phyloP scores from a whole-genome alignment of 2,329 filamentous ascomycete species.

The Aspergillus novofumigatus region DNA sequence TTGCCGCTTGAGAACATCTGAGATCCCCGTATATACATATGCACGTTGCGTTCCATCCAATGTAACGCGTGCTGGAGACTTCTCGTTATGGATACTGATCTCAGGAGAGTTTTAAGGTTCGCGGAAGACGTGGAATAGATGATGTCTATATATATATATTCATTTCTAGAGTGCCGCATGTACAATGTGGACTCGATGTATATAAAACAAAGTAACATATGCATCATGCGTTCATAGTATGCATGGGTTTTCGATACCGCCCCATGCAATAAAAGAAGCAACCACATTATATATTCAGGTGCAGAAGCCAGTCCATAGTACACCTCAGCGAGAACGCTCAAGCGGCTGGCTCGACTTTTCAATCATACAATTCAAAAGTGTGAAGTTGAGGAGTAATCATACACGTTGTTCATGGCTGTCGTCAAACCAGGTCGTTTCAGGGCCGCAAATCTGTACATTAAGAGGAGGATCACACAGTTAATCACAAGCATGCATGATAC shows the following conservation, averaged over 20 bases:
- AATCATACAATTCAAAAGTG: neutral
- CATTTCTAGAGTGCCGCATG: neutral
- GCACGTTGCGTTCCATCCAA: neutral
- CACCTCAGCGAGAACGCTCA: neutral
- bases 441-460: neutral
- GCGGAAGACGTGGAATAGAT: neutral
- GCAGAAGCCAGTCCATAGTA: neutral
- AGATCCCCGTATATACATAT: neutral
- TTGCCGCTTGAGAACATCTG: neutral
- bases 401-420: conserved; percentile 1
- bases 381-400: neutral
- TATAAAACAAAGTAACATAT: neutral
- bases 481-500: conserved; percentile 39
- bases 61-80: neutral
- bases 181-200: neutral
- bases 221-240: neutral
- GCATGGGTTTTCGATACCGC: neutral
- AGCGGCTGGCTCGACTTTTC: neutral
- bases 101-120: too few relatives aligned
- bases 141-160: neutral
- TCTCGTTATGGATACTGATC: too few relatives aligned
- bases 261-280: neutral
- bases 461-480: conserved; percentile 8
- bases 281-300: neutral
- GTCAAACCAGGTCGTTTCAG: neutral